Evolutionary conservation across 257 asterid species (phyloP).

Genomic region (Jacaranda copaia): DNA sequence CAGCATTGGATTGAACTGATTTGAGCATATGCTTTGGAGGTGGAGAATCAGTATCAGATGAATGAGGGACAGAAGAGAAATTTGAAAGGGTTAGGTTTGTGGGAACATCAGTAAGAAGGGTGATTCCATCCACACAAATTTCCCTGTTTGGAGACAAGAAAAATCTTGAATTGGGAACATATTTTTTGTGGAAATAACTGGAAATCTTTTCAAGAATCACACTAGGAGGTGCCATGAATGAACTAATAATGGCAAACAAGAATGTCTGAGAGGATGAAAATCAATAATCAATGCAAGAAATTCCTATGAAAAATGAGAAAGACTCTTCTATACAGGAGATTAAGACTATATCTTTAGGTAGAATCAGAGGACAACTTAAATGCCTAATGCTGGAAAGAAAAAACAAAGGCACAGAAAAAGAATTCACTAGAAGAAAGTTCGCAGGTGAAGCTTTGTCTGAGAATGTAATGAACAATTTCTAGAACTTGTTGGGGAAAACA

Average conservation of each 20-base stretch:
- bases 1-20: conserved; percentile 39
- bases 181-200: conserved; percentile 33
- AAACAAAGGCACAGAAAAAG: too few species aligned
- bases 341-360: neutral
- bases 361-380: neutral
- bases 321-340: neutral
- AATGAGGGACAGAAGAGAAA: conserved; percentile 37
- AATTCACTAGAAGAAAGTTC: conserved; percentile 3
- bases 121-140: conserved; percentile 39
- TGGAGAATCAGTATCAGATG: conserved; percentile 27
- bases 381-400: neutral
- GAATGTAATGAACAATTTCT: conserved; percentile 29
- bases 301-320: neutral
- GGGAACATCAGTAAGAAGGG: conserved; percentile 44
- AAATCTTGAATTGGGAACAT: conserved; percentile 36
- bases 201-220: conserved; percentile 34
- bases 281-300: neutral
- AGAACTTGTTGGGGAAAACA: conserved; percentile 23
- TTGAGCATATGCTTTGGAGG: conserved; percentile 33
- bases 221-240: conserved; percentile 45
- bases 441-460: neutral
- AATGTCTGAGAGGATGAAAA: too few species aligned
- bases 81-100: conserved; percentile 40
- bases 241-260: neutral
- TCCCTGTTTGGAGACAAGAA: conserved; percentile 33